These are phyloP conservation scores for Rutidosis leptorrhynchoides DNA, from an alignment of 129 eudicot species.

Conservation along the genomic window DNA sequence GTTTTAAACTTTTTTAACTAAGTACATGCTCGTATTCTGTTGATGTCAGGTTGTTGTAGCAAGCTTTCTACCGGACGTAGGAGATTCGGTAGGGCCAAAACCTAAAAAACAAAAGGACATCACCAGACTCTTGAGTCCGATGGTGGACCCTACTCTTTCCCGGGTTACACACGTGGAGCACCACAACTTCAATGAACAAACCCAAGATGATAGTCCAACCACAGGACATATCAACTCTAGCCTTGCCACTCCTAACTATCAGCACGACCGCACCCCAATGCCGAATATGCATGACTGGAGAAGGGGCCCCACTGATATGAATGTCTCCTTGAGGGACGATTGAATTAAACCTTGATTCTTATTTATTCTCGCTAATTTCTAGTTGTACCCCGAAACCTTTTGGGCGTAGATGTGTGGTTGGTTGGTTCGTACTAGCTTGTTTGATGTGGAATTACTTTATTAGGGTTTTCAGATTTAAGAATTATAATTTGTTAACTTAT, in stretches of 20 bases:
- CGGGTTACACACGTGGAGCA: conserved; percentile 30
- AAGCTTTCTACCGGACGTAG: conserved; percentile 51
- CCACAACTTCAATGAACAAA: conserved; percentile 31
- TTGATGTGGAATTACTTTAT: conserved; percentile 6
- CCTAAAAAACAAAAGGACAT: conserved; percentile 9
- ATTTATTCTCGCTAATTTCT: neutral
- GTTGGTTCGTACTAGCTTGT: conserved; percentile 8
- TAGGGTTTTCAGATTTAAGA: neutral
- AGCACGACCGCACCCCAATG: conserved; percentile 31
- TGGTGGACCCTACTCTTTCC: conserved; percentile 20
- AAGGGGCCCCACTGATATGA: conserved; percentile 56
- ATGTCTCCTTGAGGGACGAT: conserved; percentile 47
- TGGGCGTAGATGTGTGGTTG: conserved; percentile 16
- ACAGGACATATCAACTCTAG: conserved; percentile 19
- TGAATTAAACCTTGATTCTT: conserved; percentile 7
- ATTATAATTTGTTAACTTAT: neutral
- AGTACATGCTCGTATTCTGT: neutral
- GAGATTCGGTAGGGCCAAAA: conserved; percentile 28
- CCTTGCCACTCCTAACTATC: conserved; percentile 24
- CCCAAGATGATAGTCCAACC: conserved; percentile 25
- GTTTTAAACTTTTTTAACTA: neutral
- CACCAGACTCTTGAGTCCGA: conserved; percentile 1
- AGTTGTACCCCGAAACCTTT: conserved; percentile 4
- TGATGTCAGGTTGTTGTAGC: conserved; percentile 59
- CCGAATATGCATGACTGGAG: conserved; percentile 38